These are phyloP conservation scores for Vicia faba DNA, from an alignment of 306 rosid species.

Conservation along the genomic window DNA sequence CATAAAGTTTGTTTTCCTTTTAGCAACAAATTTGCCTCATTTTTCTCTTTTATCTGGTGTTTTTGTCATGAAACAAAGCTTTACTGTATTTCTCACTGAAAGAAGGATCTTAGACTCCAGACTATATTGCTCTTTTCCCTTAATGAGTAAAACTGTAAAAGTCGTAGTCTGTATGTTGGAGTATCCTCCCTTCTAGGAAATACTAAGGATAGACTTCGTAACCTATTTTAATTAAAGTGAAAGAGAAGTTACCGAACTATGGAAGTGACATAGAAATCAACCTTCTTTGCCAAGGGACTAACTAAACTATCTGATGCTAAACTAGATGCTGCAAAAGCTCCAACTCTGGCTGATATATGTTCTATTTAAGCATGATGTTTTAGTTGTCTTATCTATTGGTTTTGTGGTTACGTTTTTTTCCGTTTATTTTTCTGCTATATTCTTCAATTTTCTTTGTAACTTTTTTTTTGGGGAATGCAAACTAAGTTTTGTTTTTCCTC, in stretches of 20 bases:
- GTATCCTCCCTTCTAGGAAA: not conserved
- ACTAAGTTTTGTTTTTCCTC: constrained; percentile 18
- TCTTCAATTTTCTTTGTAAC: constrained; percentile 13
- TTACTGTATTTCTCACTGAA: constrained; percentile 22
- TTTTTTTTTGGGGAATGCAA: not conserved
- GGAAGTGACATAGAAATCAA: not conserved
- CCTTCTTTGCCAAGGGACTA: not conserved
- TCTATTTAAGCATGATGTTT: constrained; percentile 26
- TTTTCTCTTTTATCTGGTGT: not conserved
- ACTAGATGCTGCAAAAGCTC: not conserved
- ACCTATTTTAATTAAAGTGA: constrained; percentile 1
- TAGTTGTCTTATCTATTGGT: constrained; percentile 18
- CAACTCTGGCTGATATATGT: constrained; percentile 8
- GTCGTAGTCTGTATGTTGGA: not conserved
- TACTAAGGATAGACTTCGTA: not conserved
- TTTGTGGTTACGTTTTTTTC: constrained; percentile 18
- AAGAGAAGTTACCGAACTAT: not conserved
- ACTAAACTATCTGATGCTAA: constrained; percentile 1
- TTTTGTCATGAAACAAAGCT: constrained; percentile 20
- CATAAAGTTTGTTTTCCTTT: constrained; percentile 24
- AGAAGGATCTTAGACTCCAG: constrained; percentile 5
- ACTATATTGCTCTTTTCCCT: constrained; percentile 25
- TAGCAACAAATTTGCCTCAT: too few species aligned
- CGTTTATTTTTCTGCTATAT: constrained; percentile 15
- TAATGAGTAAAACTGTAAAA: constrained; percentile 23